These are phyloP conservation scores for Ascochyta lentis DNA, from an alignment of 2,329 filamentous ascomycete genomes.

Conservation along the genomic window DNA sequence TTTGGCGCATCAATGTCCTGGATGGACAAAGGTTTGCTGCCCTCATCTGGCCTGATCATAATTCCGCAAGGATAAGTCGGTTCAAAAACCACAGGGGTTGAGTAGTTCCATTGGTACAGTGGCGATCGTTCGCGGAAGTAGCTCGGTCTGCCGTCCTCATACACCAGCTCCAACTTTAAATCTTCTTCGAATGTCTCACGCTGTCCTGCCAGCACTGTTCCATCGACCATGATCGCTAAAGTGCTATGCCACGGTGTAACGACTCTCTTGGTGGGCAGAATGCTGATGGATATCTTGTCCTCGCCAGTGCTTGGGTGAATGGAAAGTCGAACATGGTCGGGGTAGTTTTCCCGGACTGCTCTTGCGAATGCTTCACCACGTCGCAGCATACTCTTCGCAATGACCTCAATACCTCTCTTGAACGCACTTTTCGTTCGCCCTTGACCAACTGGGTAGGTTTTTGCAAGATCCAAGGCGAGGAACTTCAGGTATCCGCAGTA, in stretches of 20 bases:
- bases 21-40: constrained; percentile 38
- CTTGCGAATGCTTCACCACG: constrained; percentile 35
- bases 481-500: constrained; percentile 31
- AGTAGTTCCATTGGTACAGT: constrained; percentile 18
- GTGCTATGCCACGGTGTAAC: constrained; percentile 32
- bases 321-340: constrained; percentile 33
- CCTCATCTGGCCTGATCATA: constrained; percentile 23
- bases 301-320: constrained; percentile 39
- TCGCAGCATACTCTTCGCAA: constrained; percentile 37
- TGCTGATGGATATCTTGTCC: constrained; percentile 32
- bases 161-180: constrained; percentile 24
- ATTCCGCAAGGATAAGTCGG: constrained; percentile 31
- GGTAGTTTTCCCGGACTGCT: constrained; percentile 22
- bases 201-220: constrained; percentile 17
- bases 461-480: constrained; percentile 21
- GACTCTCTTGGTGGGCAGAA: constrained; percentile 19
- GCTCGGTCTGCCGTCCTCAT: constrained; percentile 25
- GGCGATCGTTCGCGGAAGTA: constrained; percentile 28
- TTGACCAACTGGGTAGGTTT: constrained; percentile 7
- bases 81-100: constrained; percentile 21
- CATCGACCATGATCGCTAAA: constrained; percentile 20
- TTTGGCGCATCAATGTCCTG: constrained; percentile 55
- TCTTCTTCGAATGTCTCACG: constrained; percentile 15
- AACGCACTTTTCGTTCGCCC: constrained; percentile 26
- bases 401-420: constrained; percentile 31